Evolutionary conservation across 2,329 filamentous ascomycete species (phyloP), one percentile per base, ranked within the genome.

Genomic region (Microdochium nivale): DNA sequence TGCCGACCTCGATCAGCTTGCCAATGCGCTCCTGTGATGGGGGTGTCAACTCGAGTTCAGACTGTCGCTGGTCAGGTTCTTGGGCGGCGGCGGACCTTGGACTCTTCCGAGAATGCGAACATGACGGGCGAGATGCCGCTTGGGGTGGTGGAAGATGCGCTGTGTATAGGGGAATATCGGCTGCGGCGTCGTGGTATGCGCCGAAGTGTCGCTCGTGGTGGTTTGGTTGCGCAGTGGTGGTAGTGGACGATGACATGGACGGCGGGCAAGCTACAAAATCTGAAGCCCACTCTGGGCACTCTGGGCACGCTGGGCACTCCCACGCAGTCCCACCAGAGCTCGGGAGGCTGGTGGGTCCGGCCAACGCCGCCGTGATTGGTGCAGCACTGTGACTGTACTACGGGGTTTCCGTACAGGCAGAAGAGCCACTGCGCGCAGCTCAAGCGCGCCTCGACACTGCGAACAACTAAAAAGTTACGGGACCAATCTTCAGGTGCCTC

Each of bases 1-100:
- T 84, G 56, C 90, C 94, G 69, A 96, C 77, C 72, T 97, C 94
- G 70, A 99, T 94, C 75, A 97, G 81, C 79, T 91, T 92, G 66
- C 88, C 86, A 73, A 99, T 96, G 79, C 94, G 90, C 86, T 99
- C 94, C 92, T 96, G 63, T 59, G 50, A 25, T 35, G 27, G 50
- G 47, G 65, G 51, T 53, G 13, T 47, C 35, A 19, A 25, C 14
- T 53, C 43, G 16, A 10, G 21, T 24, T n/a, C 43, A 16, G 11
- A 48, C 23, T 16, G 46, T 33, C 10, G 23, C 3, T 11, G n/a
- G 19, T 49, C 24, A 47, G 13, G 48, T 30, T 16, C 25, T 24
- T n/a, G 46, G 33, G 25, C 47, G 19, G 35, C 19, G 43, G 48
- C 68, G 59, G 67, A 95, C 92, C 87, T 97, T 97, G 67, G 91